phyloP scores from a whole-genome alignment of 352 stramenopile species.

The Phytopythium delawarense region DNA sequence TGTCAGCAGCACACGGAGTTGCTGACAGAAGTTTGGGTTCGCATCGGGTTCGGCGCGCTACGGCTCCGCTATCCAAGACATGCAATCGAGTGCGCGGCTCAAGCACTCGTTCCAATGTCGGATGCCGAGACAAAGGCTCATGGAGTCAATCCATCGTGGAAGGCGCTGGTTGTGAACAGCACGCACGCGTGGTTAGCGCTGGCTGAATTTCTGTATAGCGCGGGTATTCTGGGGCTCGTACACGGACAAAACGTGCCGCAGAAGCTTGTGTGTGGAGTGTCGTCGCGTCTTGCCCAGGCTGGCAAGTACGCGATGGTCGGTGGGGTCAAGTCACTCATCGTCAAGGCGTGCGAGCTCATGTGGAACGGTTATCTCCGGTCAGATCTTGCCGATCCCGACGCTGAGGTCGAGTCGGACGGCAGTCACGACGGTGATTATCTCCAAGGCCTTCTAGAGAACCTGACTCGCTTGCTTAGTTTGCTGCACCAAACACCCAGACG shows the following conservation, averaged over 20 bases:
- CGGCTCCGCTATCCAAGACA: slow-evolving; percentile 40
- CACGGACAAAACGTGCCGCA: slow-evolving; percentile 34
- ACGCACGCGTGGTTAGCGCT: slow-evolving; percentile 71
- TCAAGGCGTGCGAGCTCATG: slow-evolving; percentile 53
- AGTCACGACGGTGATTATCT: slow-evolving; percentile 15
- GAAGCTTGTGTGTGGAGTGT: slow-evolving; percentile 43
- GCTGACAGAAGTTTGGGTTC: slow-evolving; percentile 68
- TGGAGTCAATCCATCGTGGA: slow-evolving; percentile 10
- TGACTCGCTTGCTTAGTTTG: slow-evolving; percentile 20
- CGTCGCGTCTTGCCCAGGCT: slow-evolving; percentile 54
- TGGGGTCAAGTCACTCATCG: slow-evolving; percentile 17
- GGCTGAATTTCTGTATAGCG: slow-evolving; percentile 54
- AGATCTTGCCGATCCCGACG: slow-evolving; percentile 15
- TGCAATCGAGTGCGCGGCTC: slow-evolving; percentile 49
- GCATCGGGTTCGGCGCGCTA: slow-evolving; percentile 55
- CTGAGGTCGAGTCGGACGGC: slow-evolving; percentile 12
- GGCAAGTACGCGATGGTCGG: slow-evolving; percentile 31
- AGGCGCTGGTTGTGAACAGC: slow-evolving; percentile 15
- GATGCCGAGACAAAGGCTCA: slow-evolving; percentile 10
- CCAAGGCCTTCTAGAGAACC: slow-evolving; percentile 14
- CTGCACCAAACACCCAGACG: slow-evolving; percentile 13
- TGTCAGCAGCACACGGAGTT: slow-evolving; percentile 58
- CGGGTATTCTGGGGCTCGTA: slow-evolving; percentile 43
- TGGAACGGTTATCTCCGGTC: slow-evolving; percentile 70
- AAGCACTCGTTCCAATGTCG: slow-evolving; percentile 27